A percentile compares a stretch with the other conserved stretches of the same genome.
phyloP scores from a whole-genome alignment of 495 filamentous ascomycete genomes.

The Evernia prunastri region DNA sequence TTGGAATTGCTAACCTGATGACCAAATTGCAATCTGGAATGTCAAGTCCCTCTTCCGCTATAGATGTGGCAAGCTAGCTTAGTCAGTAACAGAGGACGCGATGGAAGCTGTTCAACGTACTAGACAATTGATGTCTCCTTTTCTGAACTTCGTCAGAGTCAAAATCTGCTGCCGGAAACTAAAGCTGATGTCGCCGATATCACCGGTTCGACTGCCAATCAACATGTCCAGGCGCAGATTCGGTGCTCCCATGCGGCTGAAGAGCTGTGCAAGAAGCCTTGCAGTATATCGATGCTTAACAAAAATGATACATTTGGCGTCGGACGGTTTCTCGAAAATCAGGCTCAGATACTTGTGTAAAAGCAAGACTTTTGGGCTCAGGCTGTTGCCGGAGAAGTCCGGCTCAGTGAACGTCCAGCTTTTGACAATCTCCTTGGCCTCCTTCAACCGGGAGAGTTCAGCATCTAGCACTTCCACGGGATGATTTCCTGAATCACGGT shows the following conservation, averaged over 20 bases:
- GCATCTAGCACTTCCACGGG: conserved; percentile 40
- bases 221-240: conserved; percentile 61
- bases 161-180: conserved; percentile 70
- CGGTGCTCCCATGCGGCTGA: conserved; percentile 49
- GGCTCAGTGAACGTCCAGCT: conserved; percentile 39
- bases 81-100: conserved; percentile 70
- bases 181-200: conserved; percentile 49
- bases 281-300: conserved; percentile 74
- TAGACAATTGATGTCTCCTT: conserved; percentile 78
- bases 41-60: conserved; percentile 93
- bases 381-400: conserved; percentile 30
- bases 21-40: conserved; percentile 93
- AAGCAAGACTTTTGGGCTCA: conserved; percentile 68
- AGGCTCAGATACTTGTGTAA: conserved; percentile 52
- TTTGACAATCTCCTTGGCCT: conserved; percentile 53
- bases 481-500: conserved; percentile 23
- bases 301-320: conserved; percentile 82
- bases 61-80: conserved; percentile 64
- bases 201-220: conserved; percentile 50
- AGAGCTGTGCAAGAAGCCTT: conserved; percentile 58
- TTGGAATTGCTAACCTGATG: conserved; percentile 44
- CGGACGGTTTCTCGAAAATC: conserved; percentile 49
- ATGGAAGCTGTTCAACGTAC: conserved; percentile 29
- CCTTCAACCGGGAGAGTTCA: conserved; percentile 48
- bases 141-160: conserved; percentile 69